Evolutionary conservation across 129 eudicot species (phyloP).

Genomic region (Pulicaria dysenterica): DNA sequence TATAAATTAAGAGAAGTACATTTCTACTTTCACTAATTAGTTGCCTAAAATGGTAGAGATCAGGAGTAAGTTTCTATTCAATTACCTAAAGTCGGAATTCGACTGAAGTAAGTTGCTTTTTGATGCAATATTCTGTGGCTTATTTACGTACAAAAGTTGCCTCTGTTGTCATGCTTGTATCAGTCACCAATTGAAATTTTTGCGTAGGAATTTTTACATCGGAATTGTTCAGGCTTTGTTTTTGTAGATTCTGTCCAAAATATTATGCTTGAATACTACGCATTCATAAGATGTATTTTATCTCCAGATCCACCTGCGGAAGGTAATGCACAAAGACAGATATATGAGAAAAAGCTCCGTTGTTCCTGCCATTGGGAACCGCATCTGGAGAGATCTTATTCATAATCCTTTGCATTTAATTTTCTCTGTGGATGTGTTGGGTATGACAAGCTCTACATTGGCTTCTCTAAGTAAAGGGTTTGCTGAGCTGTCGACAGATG

Average conservation of each 20-base stretch:
- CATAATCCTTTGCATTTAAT: constrained; percentile 93
- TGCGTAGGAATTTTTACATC: not conserved
- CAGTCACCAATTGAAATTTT: not conserved
- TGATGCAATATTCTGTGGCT: constrained; percentile 4
- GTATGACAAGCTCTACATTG: constrained; percentile 97
- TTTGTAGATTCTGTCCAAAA: not conserved
- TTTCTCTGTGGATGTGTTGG: constrained; percentile 90
- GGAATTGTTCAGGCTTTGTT: not conserved
- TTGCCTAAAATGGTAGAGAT: constrained; percentile 1
- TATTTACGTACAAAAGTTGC: not conserved
- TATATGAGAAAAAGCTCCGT: constrained; percentile 92
- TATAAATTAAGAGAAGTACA: not conserved
- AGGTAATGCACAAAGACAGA: constrained; percentile 94
- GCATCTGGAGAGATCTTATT: constrained; percentile 89
- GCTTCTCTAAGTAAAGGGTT: constrained; percentile 95
- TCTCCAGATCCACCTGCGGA: constrained; percentile 81
- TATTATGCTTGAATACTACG: not conserved
- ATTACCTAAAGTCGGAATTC: not conserved
- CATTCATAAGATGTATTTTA: constrained; percentile 13
- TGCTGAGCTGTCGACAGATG: constrained; percentile 98
- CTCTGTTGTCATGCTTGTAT: not conserved
- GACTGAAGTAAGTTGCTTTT: constrained; percentile 11
- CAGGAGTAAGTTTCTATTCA: not conserved
- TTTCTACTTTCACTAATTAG: not conserved
- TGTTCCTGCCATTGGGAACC: constrained; percentile 81